Conservation (phyloP, 2,329 filamentous ascomycete genomes). For the Arthrinium puccinioides region DNA sequence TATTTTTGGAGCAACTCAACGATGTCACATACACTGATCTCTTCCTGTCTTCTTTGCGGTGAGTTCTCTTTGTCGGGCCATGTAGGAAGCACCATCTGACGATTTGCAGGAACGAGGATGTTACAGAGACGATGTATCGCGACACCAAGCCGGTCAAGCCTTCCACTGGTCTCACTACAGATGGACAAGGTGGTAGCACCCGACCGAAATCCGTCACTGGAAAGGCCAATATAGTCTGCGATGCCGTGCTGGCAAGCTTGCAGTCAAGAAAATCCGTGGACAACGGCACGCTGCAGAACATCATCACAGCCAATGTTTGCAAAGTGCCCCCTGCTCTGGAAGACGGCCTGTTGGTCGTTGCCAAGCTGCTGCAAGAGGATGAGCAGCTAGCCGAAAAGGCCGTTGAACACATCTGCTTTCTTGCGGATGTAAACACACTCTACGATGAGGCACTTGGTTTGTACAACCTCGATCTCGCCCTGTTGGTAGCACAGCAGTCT, state of each 20-base stretch:
- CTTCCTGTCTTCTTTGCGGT: constrained; percentile 81
- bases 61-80: too few relatives aligned
- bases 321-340: constrained; percentile 87
- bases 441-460: constrained; percentile 87
- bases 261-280: constrained; percentile 52
- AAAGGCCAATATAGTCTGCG: constrained; percentile 86
- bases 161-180: constrained; percentile 9
- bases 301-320: constrained; percentile 91
- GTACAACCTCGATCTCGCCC: constrained; percentile 83
- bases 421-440: constrained; percentile 85
- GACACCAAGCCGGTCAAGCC: constrained; percentile 58
- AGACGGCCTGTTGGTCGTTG: constrained; percentile 73
- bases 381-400: constrained; percentile 74
- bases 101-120: constrained; percentile 68
- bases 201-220: constrained; percentile 15
- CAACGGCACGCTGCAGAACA: constrained; percentile 63
- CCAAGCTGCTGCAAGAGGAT: constrained; percentile 62
- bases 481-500: constrained; percentile 89
- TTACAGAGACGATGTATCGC: constrained; percentile 87
- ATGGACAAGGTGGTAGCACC: constrained; percentile 2
- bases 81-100: too few relatives aligned
- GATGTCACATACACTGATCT: constrained; percentile 80
- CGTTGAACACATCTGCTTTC: constrained; percentile 94
- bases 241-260: constrained; percentile 69
- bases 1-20: constrained; percentile 79